Evolutionary conservation across 108 stramenopile species (phyloP).

Genomic region (Pseudonitzschia delicatissima): DNA sequence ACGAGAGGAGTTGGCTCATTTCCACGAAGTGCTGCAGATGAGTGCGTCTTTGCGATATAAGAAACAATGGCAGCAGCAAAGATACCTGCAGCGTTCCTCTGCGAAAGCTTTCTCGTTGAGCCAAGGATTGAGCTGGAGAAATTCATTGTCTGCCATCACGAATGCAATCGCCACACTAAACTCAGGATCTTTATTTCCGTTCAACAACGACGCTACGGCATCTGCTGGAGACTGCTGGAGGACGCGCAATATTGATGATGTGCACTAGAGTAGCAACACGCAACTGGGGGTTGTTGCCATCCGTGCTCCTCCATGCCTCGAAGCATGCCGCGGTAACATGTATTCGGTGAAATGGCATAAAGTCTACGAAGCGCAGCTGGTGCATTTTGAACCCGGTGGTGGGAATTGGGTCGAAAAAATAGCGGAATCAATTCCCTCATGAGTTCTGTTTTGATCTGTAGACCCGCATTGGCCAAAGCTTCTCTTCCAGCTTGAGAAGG

Average conservation of each 20-base stretch:
- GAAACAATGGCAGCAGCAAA: conserved; percentile 61
- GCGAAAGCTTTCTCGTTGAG: conserved; percentile 61
- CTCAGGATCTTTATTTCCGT: conserved; percentile 78
- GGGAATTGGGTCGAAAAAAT: conserved; percentile 83
- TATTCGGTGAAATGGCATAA: conserved; percentile 82
- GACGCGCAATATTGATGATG: conserved; percentile 71
- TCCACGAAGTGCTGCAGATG: conserved; percentile 48
- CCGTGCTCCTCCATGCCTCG: conserved; percentile 85
- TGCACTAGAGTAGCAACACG: conserved; percentile 72
- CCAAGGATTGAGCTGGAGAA: conserved; percentile 73
- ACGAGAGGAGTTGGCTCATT: conserved; percentile 48
- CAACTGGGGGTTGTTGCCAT: conserved; percentile 43
- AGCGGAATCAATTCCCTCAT: conserved; percentile 90
- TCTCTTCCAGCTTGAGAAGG: conserved; percentile 33
- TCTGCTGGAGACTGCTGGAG: conserved; percentile 69
- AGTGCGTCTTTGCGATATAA: conserved; percentile 63
- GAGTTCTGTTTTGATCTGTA: conserved; percentile 83
- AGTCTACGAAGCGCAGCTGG: conserved; percentile 81
- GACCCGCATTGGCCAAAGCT: conserved; percentile 57
- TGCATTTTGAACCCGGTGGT: conserved; percentile 66
- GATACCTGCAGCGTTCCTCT: conserved; percentile 27
- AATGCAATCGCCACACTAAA: conserved; percentile 80
- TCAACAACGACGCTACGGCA: conserved; percentile 61
- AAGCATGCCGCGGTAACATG: conserved; percentile 84
- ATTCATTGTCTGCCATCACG: conserved; percentile 84